Evolutionary conservation across 2,329 filamentous ascomycete species (phyloP).

Genomic region (Aspergillus neotritici): DNA sequence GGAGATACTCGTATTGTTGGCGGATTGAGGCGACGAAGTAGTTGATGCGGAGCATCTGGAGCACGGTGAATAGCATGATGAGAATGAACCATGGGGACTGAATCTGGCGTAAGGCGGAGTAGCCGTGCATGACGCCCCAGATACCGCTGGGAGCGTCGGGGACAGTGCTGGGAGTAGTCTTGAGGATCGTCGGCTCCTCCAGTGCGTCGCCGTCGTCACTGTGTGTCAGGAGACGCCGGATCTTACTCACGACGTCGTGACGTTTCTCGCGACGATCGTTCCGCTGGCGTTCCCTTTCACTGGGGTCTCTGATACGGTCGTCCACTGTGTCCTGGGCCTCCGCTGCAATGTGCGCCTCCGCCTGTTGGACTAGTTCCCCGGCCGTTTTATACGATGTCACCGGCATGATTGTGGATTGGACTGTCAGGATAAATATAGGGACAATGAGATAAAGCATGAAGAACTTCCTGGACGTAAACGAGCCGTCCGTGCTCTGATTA

Average conservation of each 20-base stretch:
- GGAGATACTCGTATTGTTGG: conserved; percentile 72
- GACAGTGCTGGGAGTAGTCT: conserved; percentile 1
- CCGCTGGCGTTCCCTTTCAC: conserved; percentile 44
- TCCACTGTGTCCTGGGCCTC: conserved; percentile 55
- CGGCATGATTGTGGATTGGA: conserved; percentile 68
- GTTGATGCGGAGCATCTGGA: conserved; percentile 78
- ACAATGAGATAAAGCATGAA: conserved; percentile 69
- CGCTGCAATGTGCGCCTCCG: conserved; percentile 50
- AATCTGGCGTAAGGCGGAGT: conserved; percentile 67
- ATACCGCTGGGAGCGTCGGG: conserved; percentile 53
- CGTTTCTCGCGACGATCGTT: conserved; percentile 55
- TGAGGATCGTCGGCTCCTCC: conserved; percentile 39
- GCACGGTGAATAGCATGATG: conserved; percentile 71
- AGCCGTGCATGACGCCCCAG: conserved; percentile 78
- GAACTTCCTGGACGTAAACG: conserved; percentile 61
- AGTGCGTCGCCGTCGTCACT: conserved; percentile 5
- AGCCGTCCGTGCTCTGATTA: conserved; percentile 54
- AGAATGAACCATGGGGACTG: conserved; percentile 78
- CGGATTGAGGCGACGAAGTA: conserved; percentile 87
- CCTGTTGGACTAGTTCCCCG: conserved; percentile 72
- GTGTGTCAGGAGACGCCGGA: conserved; percentile 64
- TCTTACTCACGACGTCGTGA: conserved; percentile 61
- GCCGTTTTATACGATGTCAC: conserved; percentile 75
- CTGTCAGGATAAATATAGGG: conserved; percentile 59
- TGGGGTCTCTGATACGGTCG: conserved; percentile 46